Conservation (phyloP, 306 rosid genomes). For the Psophocarpus tetragonolobus region DNA sequence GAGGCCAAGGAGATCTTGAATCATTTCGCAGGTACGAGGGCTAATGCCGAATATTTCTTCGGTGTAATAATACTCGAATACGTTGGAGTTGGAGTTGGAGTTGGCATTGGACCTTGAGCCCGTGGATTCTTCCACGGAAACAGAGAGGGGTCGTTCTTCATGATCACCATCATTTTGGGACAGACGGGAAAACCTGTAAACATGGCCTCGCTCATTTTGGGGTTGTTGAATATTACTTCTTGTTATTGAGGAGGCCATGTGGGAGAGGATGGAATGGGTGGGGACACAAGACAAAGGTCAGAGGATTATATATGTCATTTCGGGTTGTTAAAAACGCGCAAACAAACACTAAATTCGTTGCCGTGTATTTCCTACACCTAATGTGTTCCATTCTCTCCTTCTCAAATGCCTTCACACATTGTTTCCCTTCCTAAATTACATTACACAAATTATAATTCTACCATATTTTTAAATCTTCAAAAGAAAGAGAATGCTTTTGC, state of each 20-base stretch:
- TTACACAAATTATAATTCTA: not conserved
- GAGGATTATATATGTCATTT: not conserved
- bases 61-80: not conserved
- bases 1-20: conserved; percentile 36
- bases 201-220: conserved; percentile 32
- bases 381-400: conserved; percentile 7
- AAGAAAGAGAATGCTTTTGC: too few species aligned
- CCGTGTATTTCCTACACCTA: not conserved
- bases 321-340: not conserved
- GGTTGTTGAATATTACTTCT: not conserved
- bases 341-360: not conserved
- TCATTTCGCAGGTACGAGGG: not conserved
- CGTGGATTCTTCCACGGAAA: conserved; percentile 27
- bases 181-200: conserved; percentile 23
- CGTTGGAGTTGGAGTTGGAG: too few species aligned
- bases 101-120: not conserved
- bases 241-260: conserved; percentile 31
- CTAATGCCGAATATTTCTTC: not conserved
- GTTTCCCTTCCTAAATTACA: not conserved
- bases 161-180: not conserved
- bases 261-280: not conserved
- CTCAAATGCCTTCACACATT: not conserved
- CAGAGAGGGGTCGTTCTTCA: conserved; percentile 2
- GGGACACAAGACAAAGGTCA: not conserved
- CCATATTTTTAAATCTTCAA: not conserved